Evolutionary conservation across 2,329 filamentous ascomycete species (phyloP).

Genomic region (Monilinia fructigena): DNA sequence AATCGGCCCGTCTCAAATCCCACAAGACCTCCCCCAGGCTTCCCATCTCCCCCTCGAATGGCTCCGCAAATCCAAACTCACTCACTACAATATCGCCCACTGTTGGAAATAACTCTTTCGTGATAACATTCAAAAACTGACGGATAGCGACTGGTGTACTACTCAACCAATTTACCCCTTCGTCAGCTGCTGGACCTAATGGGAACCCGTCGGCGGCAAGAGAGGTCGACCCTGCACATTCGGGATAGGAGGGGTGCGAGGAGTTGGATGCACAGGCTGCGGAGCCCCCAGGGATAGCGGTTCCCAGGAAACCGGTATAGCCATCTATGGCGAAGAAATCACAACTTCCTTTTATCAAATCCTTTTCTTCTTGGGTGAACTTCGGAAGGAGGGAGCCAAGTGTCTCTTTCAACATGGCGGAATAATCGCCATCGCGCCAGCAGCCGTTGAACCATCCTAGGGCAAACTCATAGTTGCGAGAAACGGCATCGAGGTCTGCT

Average conservation of each 20-base stretch:
- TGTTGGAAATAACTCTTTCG: constrained; percentile 43
- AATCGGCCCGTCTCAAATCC: constrained; percentile 75
- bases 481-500: constrained; percentile 36
- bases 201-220: constrained; percentile 46
- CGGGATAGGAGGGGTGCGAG: constrained; percentile 26
- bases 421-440: constrained; percentile 52
- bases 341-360: constrained; percentile 50
- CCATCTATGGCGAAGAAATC: constrained; percentile 59
- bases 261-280: constrained; percentile 42
- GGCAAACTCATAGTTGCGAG: constrained; percentile 45
- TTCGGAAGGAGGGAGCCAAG: constrained; percentile 45
- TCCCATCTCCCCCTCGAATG: constrained; percentile 33
- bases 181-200: constrained; percentile 46
- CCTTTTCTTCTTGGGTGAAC: constrained; percentile 50
- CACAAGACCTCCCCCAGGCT: constrained; percentile 55
- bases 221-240: constrained; percentile 39
- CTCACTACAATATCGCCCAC: constrained; percentile 38
- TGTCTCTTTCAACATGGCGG: constrained; percentile 48
- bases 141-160: constrained; percentile 44
- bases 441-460: constrained; percentile 49
- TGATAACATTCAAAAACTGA: constrained; percentile 45
- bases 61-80: constrained; percentile 39
- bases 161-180: constrained; percentile 45
- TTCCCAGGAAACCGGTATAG: constrained; percentile 49
- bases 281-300: constrained; percentile 41